These are phyloP conservation scores for Hirsutella minnesotensis DNA, from an alignment of 2,329 filamentous ascomycete genomes.

Conservation along the genomic window DNA sequence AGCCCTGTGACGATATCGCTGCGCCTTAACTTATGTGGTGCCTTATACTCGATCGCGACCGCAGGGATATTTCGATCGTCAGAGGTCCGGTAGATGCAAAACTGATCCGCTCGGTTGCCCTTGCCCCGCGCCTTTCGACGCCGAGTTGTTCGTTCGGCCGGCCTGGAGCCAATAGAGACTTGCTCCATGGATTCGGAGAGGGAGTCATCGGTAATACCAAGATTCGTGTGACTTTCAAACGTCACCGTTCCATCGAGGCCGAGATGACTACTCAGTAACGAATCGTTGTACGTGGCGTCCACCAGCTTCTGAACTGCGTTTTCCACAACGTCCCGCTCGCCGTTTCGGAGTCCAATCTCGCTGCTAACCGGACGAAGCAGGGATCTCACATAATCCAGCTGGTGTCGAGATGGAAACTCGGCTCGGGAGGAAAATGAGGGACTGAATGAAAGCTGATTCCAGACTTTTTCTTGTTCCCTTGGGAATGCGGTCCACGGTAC, in stretches of 20 bases:
- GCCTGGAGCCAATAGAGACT: conserved; percentile 8
- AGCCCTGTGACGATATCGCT: conserved; percentile 21
- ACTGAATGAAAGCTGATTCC: background rate
- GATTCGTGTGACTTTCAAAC: conserved; percentile 25
- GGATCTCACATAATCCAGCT: background rate
- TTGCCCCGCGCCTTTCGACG: conserved; percentile 13
- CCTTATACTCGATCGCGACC: too few relatives aligned
- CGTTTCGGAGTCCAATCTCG: conserved; percentile 13
- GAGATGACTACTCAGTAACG: conserved; percentile 14
- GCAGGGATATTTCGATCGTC: background rate
- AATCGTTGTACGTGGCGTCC: conserved; percentile 13
- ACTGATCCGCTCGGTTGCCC: conserved; percentile 18
- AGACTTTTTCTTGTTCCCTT: background rate
- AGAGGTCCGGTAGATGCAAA: conserved; percentile 11
- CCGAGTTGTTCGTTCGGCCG: background rate
- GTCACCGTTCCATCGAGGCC: conserved; percentile 19
- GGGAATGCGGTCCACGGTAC: conserved; percentile 22
- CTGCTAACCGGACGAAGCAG: background rate
- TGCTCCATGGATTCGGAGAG: conserved; percentile 13
- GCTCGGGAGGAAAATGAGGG: background rate
- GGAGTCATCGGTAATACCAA: conserved; percentile 11
- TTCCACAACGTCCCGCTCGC: conserved; percentile 22
- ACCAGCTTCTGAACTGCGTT: conserved; percentile 22
- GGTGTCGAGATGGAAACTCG: background rate
- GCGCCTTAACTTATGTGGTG: conserved; percentile 9